A percentile compares a stretch with the other conserved stretches of the same genome.
These are phyloP conservation scores for Xenoacremonium recifei DNA, from an alignment of 2,329 filamentous ascomycete species.

Conservation along the genomic window DNA sequence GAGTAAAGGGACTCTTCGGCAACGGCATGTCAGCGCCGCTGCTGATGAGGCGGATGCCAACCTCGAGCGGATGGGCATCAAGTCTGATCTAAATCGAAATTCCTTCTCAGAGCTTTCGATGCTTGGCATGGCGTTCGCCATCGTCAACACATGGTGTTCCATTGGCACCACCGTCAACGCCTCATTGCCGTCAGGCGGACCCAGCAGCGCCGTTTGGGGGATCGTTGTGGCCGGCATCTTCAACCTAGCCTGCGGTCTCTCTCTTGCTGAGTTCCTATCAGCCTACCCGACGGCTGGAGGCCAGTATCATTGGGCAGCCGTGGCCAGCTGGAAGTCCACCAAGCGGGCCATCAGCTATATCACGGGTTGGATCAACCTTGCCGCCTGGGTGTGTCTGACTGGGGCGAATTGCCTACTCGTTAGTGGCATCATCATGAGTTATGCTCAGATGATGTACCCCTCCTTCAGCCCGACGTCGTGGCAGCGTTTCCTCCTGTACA, in stretches of 20 bases:
- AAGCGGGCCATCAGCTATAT: neutral
- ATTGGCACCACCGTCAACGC: neutral
- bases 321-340: neutral
- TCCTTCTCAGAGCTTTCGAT: neutral
- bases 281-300: slow-evolving; percentile 3
- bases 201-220: slow-evolving; percentile 1
- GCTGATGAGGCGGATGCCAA: neutral
- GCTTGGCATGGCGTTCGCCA: neutral
- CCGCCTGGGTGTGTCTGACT: neutral
- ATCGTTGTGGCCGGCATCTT: neutral
- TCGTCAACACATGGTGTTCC: slow-evolving; percentile 3
- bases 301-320: slow-evolving; percentile 2
- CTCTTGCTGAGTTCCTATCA: slow-evolving; percentile 2
- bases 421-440: neutral
- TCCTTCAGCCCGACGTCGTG: neutral
- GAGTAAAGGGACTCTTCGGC: too few species aligned
- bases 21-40: too few species aligned
- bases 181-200: neutral
- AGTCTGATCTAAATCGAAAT: neutral
- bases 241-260: neutral
- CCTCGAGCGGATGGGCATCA: neutral
- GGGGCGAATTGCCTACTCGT: neutral
- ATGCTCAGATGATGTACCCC: neutral
- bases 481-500: slow-evolving; percentile 4
- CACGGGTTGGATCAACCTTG: slow-evolving; percentile 1